These are phyloP conservation scores for Scopulariopsis brevicaulis DNA, from an alignment of 2,329 filamentous ascomycete species.

Conservation along the genomic window DNA sequence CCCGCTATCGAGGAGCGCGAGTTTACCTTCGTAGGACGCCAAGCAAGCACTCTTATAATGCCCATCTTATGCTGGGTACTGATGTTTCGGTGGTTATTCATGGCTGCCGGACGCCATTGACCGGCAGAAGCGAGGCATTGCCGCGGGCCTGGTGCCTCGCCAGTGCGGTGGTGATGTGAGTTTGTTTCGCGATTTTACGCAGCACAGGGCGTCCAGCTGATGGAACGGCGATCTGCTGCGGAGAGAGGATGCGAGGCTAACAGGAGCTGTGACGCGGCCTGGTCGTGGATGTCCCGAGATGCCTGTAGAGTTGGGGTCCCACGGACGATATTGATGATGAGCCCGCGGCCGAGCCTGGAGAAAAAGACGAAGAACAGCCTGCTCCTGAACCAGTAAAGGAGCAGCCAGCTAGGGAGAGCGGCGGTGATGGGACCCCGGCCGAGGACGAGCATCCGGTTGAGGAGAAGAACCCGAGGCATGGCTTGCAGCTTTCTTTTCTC, in stretches of 20 bases:
- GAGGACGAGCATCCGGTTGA: too few relatives aligned
- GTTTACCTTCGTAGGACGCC: slow-evolving; percentile 1
- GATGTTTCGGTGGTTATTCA: not conserved
- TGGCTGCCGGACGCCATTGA: not conserved
- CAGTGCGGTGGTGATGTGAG: not conserved
- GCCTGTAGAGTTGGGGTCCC: too few relatives aligned
- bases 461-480: too few relatives aligned
- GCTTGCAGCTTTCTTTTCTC: too few relatives aligned
- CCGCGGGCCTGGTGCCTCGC: not conserved
- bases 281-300: too few relatives aligned
- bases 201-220: not conserved
- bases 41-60: not conserved
- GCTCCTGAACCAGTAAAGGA: slow-evolving; percentile 2
- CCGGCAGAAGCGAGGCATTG: not conserved
- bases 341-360: not conserved
- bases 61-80: not conserved
- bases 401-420: not conserved
- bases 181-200: not conserved
- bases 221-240: too few relatives aligned
- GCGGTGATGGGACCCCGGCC: not conserved
- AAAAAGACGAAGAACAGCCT: not conserved
- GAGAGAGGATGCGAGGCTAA: too few relatives aligned
- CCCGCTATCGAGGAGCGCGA: slow-evolving; percentile 2
- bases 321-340: too few relatives aligned
- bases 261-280: too few relatives aligned